Conservation (phyloP, 2,329 filamentous ascomycete species). For the Tothia fuscella region DNA sequence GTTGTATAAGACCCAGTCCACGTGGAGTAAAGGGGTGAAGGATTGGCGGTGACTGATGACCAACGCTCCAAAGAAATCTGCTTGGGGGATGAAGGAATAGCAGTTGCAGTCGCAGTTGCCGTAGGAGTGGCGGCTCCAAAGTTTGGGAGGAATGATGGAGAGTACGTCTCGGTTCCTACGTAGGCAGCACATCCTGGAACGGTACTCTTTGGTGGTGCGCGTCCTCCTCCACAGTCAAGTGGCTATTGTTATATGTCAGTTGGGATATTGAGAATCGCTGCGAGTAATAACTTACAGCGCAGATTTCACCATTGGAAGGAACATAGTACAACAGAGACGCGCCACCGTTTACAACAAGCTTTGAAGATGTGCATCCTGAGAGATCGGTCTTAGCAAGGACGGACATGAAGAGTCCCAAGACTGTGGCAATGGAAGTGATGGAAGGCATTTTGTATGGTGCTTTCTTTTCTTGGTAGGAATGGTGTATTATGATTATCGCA, state of each 20-base stretch:
- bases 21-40: no score
- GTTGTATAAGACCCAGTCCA: no score
- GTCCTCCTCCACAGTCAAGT: conserved; percentile 56
- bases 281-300: no score
- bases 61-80: no score
- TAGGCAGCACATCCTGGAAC: conserved; percentile 50
- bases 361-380: conserved; percentile 32
- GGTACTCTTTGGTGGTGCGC: conserved; percentile 50
- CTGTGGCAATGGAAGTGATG: conserved; percentile 18
- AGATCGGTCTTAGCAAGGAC: conserved; percentile 27
- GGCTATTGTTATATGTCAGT: no score
- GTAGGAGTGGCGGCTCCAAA: no score
- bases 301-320: conserved; percentile 52
- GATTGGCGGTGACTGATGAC: no score
- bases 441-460: conserved; percentile 13
- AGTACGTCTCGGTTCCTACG: conserved; percentile 43
- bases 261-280: no score
- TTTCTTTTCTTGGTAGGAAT: not conserved
- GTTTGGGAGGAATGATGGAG: no score
- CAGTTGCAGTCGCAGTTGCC: no score
- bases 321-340: conserved; percentile 47
- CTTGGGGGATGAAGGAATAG: no score
- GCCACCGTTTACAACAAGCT: conserved; percentile 25
- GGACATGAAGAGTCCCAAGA: conserved; percentile 20
- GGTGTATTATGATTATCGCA: no score